Conservation (phyloP, 2,329 filamentous ascomycete genomes). For the Cordyceps tenuipes region DNA sequence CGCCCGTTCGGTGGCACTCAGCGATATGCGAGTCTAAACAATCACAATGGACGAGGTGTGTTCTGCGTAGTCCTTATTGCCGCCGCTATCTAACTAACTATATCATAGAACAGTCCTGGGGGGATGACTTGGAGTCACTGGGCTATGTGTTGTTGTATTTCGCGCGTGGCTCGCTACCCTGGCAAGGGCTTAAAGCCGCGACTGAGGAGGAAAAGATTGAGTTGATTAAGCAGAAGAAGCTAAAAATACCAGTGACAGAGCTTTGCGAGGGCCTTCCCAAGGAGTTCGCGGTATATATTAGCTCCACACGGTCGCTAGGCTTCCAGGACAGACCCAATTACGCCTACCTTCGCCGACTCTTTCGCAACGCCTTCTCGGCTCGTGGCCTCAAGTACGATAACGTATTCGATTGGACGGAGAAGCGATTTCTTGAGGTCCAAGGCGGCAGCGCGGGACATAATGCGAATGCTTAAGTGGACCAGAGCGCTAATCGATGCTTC, state of each 20-base stretch:
- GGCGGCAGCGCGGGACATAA: too few species aligned
- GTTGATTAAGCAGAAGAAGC: slow-evolving; percentile 16
- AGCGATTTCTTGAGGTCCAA: slow-evolving; percentile 15
- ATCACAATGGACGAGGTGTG: slow-evolving; percentile 15
- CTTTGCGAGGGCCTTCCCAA: slow-evolving; percentile 68
- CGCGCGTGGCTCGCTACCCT: slow-evolving; percentile 64
- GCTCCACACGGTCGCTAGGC: slow-evolving; percentile 64
- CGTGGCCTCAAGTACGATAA: slow-evolving; percentile 72
- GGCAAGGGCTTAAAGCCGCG: slow-evolving; percentile 62
- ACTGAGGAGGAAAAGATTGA: slow-evolving; percentile 61
- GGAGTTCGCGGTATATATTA: slow-evolving; percentile 68
- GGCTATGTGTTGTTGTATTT: slow-evolving; percentile 72
- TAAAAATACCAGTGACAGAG: slow-evolving; percentile 56
- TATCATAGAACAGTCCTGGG: slow-evolving; percentile 55
- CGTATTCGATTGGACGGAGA: slow-evolving; percentile 64
- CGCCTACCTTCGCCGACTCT: slow-evolving; percentile 67
- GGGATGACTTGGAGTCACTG: slow-evolving; percentile 68
- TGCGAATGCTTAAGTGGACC: too few species aligned
- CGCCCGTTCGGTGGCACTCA: slow-evolving; percentile 13
- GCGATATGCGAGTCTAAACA: slow-evolving; percentile 17
- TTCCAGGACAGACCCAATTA: slow-evolving; percentile 73
- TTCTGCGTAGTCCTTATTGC: slow-evolving; percentile 5
- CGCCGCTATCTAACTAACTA: slow-evolving; percentile 6
- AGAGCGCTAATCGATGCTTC: too few species aligned
- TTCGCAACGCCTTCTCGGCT: slow-evolving; percentile 62